Conservation (phyloP, 441 rosid genomes). For the Arabidopsis lyrata region DNA sequence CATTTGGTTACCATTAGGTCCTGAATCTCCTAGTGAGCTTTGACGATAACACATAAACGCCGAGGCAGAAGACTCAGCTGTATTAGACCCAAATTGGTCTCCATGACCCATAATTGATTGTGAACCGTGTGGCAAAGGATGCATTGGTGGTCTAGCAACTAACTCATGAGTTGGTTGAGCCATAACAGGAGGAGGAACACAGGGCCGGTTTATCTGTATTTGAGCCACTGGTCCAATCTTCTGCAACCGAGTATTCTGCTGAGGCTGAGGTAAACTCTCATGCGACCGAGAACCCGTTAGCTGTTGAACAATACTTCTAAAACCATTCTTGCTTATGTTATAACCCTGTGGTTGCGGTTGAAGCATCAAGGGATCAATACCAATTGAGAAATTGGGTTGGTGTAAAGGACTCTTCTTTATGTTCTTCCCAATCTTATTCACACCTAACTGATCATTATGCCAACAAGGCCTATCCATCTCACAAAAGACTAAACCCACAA, state of each 20-base stretch:
- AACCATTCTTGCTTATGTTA: constrained; percentile 78
- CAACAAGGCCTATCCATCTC: constrained; percentile 69
- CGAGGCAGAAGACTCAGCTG: constrained; percentile 68
- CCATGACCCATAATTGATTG: constrained; percentile 39
- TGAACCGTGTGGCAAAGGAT: not conserved
- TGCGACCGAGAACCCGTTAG: constrained; percentile 63
- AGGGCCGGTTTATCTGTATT: constrained; percentile 59
- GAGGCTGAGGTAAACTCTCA: constrained; percentile 69
- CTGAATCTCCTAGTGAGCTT: constrained; percentile 46
- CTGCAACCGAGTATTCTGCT: constrained; percentile 56
- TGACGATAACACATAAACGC: constrained; percentile 64
- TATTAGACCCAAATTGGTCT: constrained; percentile 50
- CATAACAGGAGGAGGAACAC: not conserved
- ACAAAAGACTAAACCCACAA: not conserved
- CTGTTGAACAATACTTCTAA: constrained; percentile 75
- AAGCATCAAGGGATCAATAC: constrained; percentile 38
- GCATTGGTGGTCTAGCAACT: constrained; percentile 6
- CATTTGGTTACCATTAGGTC: constrained; percentile 55
- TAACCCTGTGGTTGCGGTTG: constrained; percentile 74
- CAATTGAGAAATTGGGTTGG: constrained; percentile 59
- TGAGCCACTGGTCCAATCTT: constrained; percentile 64
- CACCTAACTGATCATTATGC: constrained; percentile 69
- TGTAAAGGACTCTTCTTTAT: constrained; percentile 75
- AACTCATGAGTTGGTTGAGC: not conserved
- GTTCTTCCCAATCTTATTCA: constrained; percentile 77